Evolutionary conservation across 1,284 basidiomycete species (phyloP).

Genomic region (Sanghuangporus baumii): DNA sequence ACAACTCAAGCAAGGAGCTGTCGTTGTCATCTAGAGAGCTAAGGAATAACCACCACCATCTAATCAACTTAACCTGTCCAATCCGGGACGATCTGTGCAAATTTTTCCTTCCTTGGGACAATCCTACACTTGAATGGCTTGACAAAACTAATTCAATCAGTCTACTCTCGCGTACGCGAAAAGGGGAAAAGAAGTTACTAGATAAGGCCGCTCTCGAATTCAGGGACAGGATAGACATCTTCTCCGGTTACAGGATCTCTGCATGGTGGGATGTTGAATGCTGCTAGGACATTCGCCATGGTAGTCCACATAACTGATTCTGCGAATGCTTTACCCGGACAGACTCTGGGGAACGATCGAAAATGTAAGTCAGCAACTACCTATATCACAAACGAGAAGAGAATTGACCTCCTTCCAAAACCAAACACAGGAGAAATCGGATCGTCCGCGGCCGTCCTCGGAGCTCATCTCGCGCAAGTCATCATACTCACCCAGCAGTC

Average conservation of each 20-base stretch:
- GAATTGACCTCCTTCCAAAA: constrained; percentile 1
- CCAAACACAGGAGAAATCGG: background rate
- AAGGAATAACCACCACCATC: too few species aligned
- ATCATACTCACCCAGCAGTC: constrained; percentile 7
- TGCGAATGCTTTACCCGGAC: constrained; percentile 11
- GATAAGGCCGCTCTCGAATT: background rate
- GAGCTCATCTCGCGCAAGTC: background rate
- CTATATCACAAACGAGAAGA: background rate
- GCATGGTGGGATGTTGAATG: constrained; percentile 3
- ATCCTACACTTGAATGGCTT: constrained; percentile 9
- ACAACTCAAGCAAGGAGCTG: too few species aligned
- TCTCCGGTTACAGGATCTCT: constrained; percentile 1
- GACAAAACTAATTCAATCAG: background rate
- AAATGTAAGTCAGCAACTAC: background rate
- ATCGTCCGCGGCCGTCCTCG: background rate
- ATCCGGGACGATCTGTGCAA: background rate
- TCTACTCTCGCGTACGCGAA: too few species aligned
- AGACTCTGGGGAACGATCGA: constrained; percentile 1
- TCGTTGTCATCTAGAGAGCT: too few species aligned
- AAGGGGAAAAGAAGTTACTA: background rate
- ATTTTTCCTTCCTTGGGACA: background rate
- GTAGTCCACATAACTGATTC: constrained; percentile 8
- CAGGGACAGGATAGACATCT: background rate
- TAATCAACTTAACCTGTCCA: too few species aligned
- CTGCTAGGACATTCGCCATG: constrained; percentile 9